Base-by-base conservation (phyloP, 768 basidiomycete genomes). In the Boletus patriciae region DNA sequence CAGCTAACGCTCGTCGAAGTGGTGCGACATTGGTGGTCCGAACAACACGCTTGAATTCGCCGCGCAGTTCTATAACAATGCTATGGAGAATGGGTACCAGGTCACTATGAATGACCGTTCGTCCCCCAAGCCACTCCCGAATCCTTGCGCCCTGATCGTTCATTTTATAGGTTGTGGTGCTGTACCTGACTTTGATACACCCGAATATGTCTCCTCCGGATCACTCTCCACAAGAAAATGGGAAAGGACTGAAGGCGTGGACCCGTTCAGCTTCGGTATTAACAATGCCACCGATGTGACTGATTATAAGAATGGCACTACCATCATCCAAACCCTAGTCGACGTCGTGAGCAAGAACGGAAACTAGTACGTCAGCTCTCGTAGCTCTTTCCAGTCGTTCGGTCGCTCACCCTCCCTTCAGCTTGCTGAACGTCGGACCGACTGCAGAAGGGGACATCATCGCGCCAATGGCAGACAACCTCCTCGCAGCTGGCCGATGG, bases 301-400 rank as follows among this genome's bases (percentile, higher is more conserved):
- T 19, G 60, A 78, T 52, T 84, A 83, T 62, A 83, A 79, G 71
- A 78, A 78, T 50, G 78, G 75, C 0, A 69, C 78, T 2, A 74
- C 75, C 13, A 80, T 84, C 44, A 67, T 85, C 4, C 80, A 78
- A 48, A 80, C 75, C 0, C 61, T 84, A 50, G 77, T 82, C 29
- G 83, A 85, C 57, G 78, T 85, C 57, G 83, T 79, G 19, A 81
- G 82, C 29, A 85, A 85, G 73, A 82, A 83, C 56, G 84, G 85
- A 13, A 84, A 86, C 63, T 85, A 78, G 82, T 82, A 59, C 62
- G 79, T 62, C 8, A 3, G 3, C 25, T 43, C 29, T 7, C 25
- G 41, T 16, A 25, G 46, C 38, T 8, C 5, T 13, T 51, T 43
- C 18, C 25, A 16, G 19, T 18, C 36, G 12, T 16, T 34, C 10